Conservation (phyloP, 441 rosid genomes). For the Manihot esculenta region DNA sequence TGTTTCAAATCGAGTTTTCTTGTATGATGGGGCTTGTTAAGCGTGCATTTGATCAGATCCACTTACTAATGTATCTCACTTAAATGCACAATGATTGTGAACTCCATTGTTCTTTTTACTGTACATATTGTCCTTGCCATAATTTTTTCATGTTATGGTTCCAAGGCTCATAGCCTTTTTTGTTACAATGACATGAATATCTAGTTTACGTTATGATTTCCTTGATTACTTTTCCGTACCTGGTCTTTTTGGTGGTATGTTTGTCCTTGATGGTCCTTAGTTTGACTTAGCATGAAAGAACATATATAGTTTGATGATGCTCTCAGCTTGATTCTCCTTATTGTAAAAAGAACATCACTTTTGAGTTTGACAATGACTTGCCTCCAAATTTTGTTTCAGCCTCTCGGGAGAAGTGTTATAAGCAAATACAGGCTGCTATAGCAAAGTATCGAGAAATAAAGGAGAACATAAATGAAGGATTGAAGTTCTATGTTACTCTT, state of each 20-base stretch:
- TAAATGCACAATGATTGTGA: background rate
- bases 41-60: background rate
- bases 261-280: background rate
- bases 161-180: background rate
- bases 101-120: background rate
- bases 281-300: background rate
- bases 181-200: background rate
- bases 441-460: slow-evolving; percentile 86
- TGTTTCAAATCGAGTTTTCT: background rate
- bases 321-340: background rate
- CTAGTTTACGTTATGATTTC: background rate
- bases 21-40: background rate
- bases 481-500: slow-evolving; percentile 95
- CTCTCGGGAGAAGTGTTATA: slow-evolving; percentile 82
- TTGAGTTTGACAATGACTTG: slow-evolving; percentile 11
- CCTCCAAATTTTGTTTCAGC: slow-evolving; percentile 43
- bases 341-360: background rate
- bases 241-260: background rate
- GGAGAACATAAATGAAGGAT: slow-evolving; percentile 89
- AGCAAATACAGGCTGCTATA: slow-evolving; percentile 89
- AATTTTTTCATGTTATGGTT: no score
- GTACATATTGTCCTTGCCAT: no score
- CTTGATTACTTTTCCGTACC: background rate
- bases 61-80: background rate
- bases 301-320: background rate